These are phyloP conservation scores for Megacollybia marginata DNA, from an alignment of 768 basidiomycete species.

Conservation along the genomic window DNA sequence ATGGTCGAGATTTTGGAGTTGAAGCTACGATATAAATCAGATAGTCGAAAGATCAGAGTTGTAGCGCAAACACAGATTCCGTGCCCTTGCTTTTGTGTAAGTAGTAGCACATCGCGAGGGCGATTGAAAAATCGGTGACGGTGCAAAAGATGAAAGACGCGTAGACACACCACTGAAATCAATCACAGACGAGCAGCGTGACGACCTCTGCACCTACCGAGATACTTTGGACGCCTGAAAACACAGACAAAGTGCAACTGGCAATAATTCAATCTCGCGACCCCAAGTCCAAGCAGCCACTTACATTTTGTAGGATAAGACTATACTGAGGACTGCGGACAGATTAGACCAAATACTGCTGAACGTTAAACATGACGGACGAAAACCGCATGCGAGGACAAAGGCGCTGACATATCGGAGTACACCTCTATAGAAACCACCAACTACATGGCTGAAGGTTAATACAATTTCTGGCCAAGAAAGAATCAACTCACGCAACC, in stretches of 20 bases:
- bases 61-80: slow-evolving; percentile 13
- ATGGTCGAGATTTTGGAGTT: slow-evolving; percentile 26
- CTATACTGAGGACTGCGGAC: slow-evolving; percentile 6
- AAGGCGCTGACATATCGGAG: slow-evolving; percentile 29
- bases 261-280: not conserved
- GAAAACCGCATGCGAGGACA: slow-evolving; percentile 30
- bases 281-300: slow-evolving; percentile 1
- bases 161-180: slow-evolving; percentile 32
- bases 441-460: slow-evolving; percentile 6
- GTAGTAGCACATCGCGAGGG: slow-evolving; percentile 28
- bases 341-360: not conserved
- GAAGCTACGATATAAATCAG: slow-evolving; percentile 11
- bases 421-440: slow-evolving; percentile 29
- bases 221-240: slow-evolving; percentile 21
- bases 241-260: slow-evolving; percentile 26
- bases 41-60: not conserved
- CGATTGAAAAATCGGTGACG: slow-evolving; percentile 35
- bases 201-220: slow-evolving; percentile 17
- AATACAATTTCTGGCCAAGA: not conserved
- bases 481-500: slow-evolving; percentile 31
- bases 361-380: slow-evolving; percentile 14
- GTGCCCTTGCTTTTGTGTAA: slow-evolving; percentile 15
- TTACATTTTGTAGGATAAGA: slow-evolving; percentile 31
- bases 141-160: slow-evolving; percentile 35
- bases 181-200: not conserved